A percentile compares a stretch with the other conserved stretches of the same genome.
Evolutionary conservation across 2,329 filamentous ascomycete genomes (phyloP).

Genomic region (Paracamarosporium sp.): DNA sequence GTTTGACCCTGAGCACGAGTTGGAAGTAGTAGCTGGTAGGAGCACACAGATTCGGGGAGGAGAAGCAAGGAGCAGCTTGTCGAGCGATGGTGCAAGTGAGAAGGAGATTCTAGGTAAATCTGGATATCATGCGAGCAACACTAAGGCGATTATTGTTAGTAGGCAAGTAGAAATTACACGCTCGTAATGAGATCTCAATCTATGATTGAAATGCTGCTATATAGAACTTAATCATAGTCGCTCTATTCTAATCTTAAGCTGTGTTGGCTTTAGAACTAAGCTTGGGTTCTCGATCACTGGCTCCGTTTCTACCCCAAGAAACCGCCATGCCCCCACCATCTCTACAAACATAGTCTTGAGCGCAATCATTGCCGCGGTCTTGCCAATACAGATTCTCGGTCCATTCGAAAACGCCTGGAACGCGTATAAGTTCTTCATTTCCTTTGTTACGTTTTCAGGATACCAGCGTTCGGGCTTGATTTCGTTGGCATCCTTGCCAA

Average conservation of each 20-base stretch:
- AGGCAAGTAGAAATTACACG: neutral
- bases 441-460: conserved; percentile 7
- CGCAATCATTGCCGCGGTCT: conserved; percentile 24
- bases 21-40: conserved; percentile 6
- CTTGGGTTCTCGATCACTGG: too few relatives aligned
- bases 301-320: too few relatives aligned
- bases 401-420: conserved; percentile 20
- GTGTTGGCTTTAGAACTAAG: too few relatives aligned
- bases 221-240: too few relatives aligned
- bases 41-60: conserved; percentile 10
- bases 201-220: too few relatives aligned
- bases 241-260: too few relatives aligned
- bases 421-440: conserved; percentile 23
- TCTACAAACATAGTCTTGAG: conserved; percentile 24
- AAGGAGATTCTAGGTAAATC: conserved; percentile 14
- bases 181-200: too few relatives aligned
- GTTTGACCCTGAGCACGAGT: conserved; percentile 14
- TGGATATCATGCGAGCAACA: neutral
- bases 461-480: conserved; percentile 20
- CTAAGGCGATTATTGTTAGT: neutral
- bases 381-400: conserved; percentile 24
- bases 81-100: conserved; percentile 21
- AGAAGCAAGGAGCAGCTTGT: conserved; percentile 10
- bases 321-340: conserved; percentile 11
- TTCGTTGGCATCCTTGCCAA: conserved; percentile 5